Percentiles rank a stretch among this genome's conserved stretches.
These are phyloP conservation scores for Cladosporium sp. DNA, from an alignment of 2,329 filamentous ascomycete genomes.

Conservation along the genomic window DNA sequence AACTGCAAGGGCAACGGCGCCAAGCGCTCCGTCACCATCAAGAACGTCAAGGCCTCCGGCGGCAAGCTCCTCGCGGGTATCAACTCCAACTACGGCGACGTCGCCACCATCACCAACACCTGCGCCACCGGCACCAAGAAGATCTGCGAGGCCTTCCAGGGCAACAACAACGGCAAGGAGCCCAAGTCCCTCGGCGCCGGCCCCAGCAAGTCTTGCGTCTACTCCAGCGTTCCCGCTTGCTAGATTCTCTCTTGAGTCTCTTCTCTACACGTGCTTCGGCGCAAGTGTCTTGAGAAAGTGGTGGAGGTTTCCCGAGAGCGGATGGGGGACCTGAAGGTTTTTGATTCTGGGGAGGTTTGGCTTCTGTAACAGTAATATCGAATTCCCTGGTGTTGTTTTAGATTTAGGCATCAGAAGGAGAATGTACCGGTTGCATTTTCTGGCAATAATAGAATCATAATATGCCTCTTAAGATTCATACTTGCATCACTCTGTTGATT, in stretches of 20 bases:
- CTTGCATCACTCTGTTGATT: not conserved
- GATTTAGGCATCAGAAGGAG: not conserved
- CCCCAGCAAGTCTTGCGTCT: conserved; percentile 20
- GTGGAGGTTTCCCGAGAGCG: not conserved
- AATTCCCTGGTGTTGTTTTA: not conserved
- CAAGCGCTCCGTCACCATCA: conserved; percentile 21
- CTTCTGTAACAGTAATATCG: not conserved
- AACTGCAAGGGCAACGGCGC: conserved; percentile 21
- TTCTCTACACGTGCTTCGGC: not conserved
- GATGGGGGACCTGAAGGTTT: not conserved
- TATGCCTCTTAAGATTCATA: not conserved
- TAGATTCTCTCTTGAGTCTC: not conserved
- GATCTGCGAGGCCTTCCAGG: conserved; percentile 18
- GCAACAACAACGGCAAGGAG: conserved; percentile 19
- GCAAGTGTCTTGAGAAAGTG: not conserved
- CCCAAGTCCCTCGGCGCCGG: conserved; percentile 18
- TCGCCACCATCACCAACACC: conserved; percentile 19
- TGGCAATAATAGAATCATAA: not conserved
- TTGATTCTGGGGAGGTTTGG: not conserved
- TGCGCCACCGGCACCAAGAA: conserved; percentile 19
- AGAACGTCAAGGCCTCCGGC: conserved; percentile 20
- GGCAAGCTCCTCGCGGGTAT: conserved; percentile 21
- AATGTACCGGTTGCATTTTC: conserved; percentile 1
- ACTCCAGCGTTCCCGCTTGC: conserved; percentile 21
- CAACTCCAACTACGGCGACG: conserved; percentile 22